Conservation (phyloP, 108 stramenopile species). For the Cyclotella kingstonii region DNA sequence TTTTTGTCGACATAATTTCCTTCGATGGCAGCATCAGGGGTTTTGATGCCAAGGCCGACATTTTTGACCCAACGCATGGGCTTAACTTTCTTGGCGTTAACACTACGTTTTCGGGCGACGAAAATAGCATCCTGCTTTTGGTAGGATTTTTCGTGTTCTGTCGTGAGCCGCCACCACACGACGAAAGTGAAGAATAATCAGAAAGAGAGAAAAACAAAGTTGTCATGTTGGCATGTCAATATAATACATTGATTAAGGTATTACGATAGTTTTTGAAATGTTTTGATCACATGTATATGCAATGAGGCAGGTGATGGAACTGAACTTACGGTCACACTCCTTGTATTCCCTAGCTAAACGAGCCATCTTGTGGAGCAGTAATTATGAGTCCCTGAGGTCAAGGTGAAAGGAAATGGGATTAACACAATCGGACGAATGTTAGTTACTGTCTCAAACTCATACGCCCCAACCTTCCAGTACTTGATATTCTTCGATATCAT, state of each 20-base stretch:
- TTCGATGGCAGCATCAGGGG: conserved; percentile 93
- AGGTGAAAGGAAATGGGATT: background rate
- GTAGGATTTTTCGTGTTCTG: conserved; percentile 97
- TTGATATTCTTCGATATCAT: too few relatives aligned
- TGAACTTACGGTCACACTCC: conserved; percentile 78
- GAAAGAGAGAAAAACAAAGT: background rate
- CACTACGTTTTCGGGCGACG: conserved; percentile 92
- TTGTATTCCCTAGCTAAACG: conserved; percentile 75
- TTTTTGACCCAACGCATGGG: conserved; percentile 94
- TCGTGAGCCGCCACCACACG: conserved; percentile 57
- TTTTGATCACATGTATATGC: too few relatives aligned
- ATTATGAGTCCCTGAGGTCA: background rate
- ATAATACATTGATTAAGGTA: too few relatives aligned
- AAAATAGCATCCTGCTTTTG: conserved; percentile 99
- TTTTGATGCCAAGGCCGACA: conserved; percentile 99
- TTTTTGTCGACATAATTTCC: conserved; percentile 99
- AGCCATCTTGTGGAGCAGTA: conserved; percentile 43
- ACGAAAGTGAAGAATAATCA: conserved; percentile 30
- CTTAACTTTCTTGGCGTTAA: conserved; percentile 74
- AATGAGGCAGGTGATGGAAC: too few relatives aligned
- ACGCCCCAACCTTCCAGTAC: too few relatives aligned
- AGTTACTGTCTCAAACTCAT: too few relatives aligned
- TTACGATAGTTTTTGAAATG: too few relatives aligned
- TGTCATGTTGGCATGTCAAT: too few relatives aligned
- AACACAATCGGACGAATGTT: too few relatives aligned